A percentile compares a stretch with the other conserved stretches of the same genome.
phyloP scores from a whole-genome alignment of 2,329 filamentous ascomycete species.

The Cryoendolithus antarcticus region DNA sequence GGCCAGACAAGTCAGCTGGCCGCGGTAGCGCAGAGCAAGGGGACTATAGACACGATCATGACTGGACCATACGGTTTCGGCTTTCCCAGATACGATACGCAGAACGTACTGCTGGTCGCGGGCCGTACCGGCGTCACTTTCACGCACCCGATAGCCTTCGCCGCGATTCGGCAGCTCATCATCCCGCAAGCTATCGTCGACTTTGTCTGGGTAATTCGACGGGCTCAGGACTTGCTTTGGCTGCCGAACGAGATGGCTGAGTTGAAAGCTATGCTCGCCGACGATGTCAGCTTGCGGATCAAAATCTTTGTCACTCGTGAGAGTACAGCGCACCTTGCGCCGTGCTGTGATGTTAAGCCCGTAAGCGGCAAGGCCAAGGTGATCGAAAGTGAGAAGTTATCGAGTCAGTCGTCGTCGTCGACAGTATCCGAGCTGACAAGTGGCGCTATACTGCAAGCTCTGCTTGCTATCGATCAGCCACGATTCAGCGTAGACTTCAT shows the following conservation, averaged over 20 bases:
- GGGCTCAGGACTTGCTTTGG: slow-evolving; percentile 45
- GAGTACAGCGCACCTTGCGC: slow-evolving; percentile 4
- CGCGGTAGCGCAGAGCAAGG: slow-evolving; percentile 21
- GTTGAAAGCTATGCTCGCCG: slow-evolving; percentile 29
- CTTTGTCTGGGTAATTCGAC: slow-evolving; percentile 52
- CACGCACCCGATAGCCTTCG: slow-evolving; percentile 39
- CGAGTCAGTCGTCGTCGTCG: background rate
- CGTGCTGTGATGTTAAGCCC: slow-evolving; percentile 4
- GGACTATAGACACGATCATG: slow-evolving; percentile 36
- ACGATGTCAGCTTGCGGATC: slow-evolving; percentile 33
- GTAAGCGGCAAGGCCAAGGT: background rate
- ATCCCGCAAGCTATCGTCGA: slow-evolving; percentile 33
- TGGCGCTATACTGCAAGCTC: slow-evolving; percentile 4
- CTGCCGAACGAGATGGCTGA: slow-evolving; percentile 43
- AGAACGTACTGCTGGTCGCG: slow-evolving; percentile 23
- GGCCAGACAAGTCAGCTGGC: slow-evolving; percentile 49
- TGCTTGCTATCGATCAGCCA: slow-evolving; percentile 8
- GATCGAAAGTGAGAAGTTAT: slow-evolving; percentile 1
- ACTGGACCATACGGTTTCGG: slow-evolving; percentile 51
- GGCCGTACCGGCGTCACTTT: slow-evolving; percentile 49
- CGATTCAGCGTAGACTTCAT: slow-evolving; percentile 15
- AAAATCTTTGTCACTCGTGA: slow-evolving; percentile 50
- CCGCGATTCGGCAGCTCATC: slow-evolving; percentile 19
- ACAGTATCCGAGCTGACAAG: background rate
- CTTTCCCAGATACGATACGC: slow-evolving; percentile 17